Conservation (phyloP, 2,329 filamentous ascomycete genomes). For the Diatrype stigma region DNA sequence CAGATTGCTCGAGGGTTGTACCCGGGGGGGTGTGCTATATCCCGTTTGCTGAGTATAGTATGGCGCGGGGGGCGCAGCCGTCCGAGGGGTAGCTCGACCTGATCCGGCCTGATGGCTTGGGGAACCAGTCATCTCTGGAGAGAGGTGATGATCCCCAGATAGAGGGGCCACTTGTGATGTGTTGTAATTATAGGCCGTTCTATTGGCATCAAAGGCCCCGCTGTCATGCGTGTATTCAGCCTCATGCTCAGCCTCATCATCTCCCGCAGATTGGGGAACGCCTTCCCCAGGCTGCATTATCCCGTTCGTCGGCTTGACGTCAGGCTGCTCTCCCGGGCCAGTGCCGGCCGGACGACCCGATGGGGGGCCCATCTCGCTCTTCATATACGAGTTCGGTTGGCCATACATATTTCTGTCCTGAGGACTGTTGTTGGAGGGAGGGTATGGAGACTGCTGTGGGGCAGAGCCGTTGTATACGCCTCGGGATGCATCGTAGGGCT, state of each 20-base stretch:
- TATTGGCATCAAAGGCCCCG: constrained; percentile 67
- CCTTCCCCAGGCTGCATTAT: constrained; percentile 57
- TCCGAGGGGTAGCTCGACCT: constrained; percentile 81
- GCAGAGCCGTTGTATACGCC: constrained; percentile 73
- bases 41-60: constrained; percentile 67
- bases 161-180: constrained; percentile 63
- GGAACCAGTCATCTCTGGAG: constrained; percentile 78
- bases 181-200: constrained; percentile 74
- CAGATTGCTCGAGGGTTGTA: constrained; percentile 67
- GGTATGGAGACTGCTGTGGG: constrained; percentile 67
- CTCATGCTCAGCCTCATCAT: constrained; percentile 70
- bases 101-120: constrained; percentile 75
- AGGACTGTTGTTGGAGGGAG: constrained; percentile 54
- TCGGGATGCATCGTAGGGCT: constrained; percentile 71
- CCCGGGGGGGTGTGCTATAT: constrained; percentile 76
- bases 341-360: constrained; percentile 56
- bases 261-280: constrained; percentile 49
- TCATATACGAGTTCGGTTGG: constrained; percentile 67
- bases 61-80: constrained; percentile 63
- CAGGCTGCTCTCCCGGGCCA: constrained; percentile 58
- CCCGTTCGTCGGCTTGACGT: constrained; percentile 63
- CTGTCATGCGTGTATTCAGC: constrained; percentile 85
- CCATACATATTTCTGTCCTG: constrained; percentile 62
- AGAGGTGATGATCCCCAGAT: constrained; percentile 69
- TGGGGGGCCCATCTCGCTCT: constrained; percentile 85